Evolutionary conservation across 257 asterid species (phyloP).

Genomic region (Osmanthus fragrans): DNA sequence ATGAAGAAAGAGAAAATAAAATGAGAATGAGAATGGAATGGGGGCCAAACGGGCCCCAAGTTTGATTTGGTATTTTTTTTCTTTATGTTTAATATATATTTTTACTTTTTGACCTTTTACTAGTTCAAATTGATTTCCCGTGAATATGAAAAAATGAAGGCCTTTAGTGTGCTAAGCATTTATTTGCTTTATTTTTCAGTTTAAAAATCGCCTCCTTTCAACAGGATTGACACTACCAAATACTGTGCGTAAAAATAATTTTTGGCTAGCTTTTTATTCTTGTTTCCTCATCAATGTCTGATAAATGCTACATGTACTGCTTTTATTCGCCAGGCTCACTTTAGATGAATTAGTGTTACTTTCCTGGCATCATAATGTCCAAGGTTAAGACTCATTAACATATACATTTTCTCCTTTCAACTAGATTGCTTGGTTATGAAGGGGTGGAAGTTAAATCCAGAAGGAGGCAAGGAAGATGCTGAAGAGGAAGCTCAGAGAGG

Average conservation of each 20-base stretch:
- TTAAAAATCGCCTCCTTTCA: too few species aligned
- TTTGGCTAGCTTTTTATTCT: not conserved
- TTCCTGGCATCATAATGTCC: not conserved
- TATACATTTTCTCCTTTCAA: conserved; percentile 13
- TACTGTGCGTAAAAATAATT: not conserved
- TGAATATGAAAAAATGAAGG: not conserved
- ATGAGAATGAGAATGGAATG: too few species aligned
- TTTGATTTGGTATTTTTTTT: not conserved
- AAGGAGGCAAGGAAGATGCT: conserved; percentile 95
- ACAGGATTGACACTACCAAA: too few species aligned
- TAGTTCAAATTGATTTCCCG: not conserved
- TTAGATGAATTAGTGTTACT: not conserved
- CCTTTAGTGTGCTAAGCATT: not conserved
- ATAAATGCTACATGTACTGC: not conserved
- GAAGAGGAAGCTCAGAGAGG: conserved; percentile 97
- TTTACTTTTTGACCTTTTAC: conserved; percentile 2
- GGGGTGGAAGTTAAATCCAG: conserved; percentile 97
- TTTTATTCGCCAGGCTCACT: not conserved
- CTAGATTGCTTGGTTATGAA: conserved; percentile 80
- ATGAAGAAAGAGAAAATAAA: too few species aligned
- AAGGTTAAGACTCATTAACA: conserved; percentile 5
- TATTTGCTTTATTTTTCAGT: not conserved
- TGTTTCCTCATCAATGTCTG: conserved; percentile 2
- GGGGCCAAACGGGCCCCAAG: too few species aligned
- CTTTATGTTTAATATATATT: not conserved